phyloP scores from a whole-genome alignment of 257 asterid species.

The Scutellaria barbata region DNA sequence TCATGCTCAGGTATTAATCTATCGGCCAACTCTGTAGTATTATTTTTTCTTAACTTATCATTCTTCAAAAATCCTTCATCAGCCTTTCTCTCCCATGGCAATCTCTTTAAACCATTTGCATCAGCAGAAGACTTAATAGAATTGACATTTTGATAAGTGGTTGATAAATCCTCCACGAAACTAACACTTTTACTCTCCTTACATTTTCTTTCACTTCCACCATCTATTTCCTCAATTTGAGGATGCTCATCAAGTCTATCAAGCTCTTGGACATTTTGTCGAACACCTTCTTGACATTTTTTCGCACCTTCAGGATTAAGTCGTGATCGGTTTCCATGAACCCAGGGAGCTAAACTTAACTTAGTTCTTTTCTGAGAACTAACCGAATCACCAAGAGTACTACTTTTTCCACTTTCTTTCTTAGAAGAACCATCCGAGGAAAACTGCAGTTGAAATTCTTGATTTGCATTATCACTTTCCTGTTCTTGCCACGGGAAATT shows the following conservation, averaged over 20 bases:
- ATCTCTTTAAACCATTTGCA: conserved; percentile 33
- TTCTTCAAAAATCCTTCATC: conserved; percentile 39
- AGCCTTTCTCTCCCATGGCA: conserved; percentile 67
- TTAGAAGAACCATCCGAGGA: conserved; percentile 35
- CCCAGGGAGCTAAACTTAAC: conserved; percentile 73
- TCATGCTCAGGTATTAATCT: conserved; percentile 74
- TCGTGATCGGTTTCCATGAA: conserved; percentile 54
- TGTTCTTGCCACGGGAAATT: conserved; percentile 78
- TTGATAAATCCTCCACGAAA: conserved; percentile 23
- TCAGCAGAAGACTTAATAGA: conserved; percentile 18
- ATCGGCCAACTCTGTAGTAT: conserved; percentile 64
- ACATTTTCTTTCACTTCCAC: conserved; percentile 31
- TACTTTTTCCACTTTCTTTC: conserved; percentile 32
- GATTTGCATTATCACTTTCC: conserved; percentile 32
- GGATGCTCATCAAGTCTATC: conserved; percentile 31
- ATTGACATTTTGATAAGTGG: conserved; percentile 20
- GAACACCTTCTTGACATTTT: conserved; percentile 30
- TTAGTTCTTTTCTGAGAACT: conserved; percentile 38
- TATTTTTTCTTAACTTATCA: conserved; percentile 41
- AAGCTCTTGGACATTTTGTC: conserved; percentile 21
- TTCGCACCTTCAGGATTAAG: conserved; percentile 35
- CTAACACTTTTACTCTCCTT: conserved; percentile 30
- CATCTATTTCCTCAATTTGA: conserved; percentile 35
- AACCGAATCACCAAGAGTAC: conserved; percentile 31
- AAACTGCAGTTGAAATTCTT: conserved; percentile 38